Evolutionary conservation across 1,139 yeast species (phyloP).

Genomic region (Suhomyces terraborum): DNA sequence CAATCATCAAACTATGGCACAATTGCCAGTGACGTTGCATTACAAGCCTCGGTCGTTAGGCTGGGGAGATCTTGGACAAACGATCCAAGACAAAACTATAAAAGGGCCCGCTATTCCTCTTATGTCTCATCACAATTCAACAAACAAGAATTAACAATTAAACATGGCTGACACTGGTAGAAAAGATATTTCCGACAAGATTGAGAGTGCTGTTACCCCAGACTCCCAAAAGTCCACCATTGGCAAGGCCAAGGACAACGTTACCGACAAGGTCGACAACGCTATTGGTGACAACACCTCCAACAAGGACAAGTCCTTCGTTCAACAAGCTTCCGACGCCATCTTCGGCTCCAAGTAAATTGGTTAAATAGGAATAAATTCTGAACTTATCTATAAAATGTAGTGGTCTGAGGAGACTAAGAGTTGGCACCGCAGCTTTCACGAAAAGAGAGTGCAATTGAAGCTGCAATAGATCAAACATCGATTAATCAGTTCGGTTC

Average conservation of each 20-base stretch:
- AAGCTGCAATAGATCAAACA: too few species aligned
- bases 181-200: constrained; percentile 72
- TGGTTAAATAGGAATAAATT: neutral
- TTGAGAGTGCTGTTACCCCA: constrained; percentile 69
- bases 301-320: constrained; percentile 62
- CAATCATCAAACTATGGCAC: neutral
- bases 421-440: too few species aligned
- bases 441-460: too few species aligned
- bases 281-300: constrained; percentile 62
- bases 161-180: constrained; percentile 76
- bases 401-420: too few species aligned
- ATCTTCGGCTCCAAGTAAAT: constrained; percentile 22
- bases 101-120: constrained; percentile 1
- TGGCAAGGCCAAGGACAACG: constrained; percentile 71
- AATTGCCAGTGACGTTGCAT: neutral
- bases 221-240: constrained; percentile 64
- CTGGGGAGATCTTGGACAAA: too few species aligned
- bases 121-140: constrained; percentile 2
- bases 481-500: too few species aligned
- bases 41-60: too few species aligned
- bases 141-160: constrained; percentile 3
- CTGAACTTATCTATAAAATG: too few species aligned
- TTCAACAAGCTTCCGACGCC: constrained; percentile 67
- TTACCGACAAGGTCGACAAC: constrained; percentile 67
- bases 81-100: constrained; percentile 6